These are phyloP conservation scores for Lodderomyces parapsilosis DNA, from an alignment of 1,139 yeast species.

Conservation along the genomic window DNA sequence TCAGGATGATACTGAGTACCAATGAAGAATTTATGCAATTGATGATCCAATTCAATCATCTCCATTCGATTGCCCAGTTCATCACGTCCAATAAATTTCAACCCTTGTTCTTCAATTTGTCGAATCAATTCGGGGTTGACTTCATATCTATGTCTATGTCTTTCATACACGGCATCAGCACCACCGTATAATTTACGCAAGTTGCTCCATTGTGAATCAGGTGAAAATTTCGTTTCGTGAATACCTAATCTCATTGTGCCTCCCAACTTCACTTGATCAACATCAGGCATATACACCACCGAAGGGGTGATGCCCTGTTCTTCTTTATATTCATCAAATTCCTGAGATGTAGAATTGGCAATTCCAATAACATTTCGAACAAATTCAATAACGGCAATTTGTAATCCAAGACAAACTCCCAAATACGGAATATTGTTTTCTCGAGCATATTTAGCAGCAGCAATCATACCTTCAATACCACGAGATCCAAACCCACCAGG, in stretches of 20 bases:
- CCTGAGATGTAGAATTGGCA: slow-evolving; percentile 75
- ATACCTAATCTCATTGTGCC: slow-evolving; percentile 99
- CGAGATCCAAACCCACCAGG: slow-evolving; percentile 99
- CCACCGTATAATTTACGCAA: slow-evolving; percentile 82
- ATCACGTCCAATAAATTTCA: slow-evolving; percentile 90
- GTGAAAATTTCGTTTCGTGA: slow-evolving; percentile 82
- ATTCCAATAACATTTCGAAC: slow-evolving; percentile 78
- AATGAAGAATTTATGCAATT: slow-evolving; percentile 78
- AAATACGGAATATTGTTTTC: slow-evolving; percentile 90
- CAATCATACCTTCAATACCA: slow-evolving; percentile 98
- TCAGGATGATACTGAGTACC: slow-evolving; percentile 99
- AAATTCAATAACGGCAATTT: slow-evolving; percentile 93
- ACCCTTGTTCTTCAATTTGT: slow-evolving; percentile 71
- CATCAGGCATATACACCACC: slow-evolving; percentile 98
- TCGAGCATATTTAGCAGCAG: slow-evolving; percentile 97
- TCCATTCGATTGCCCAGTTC: slow-evolving; percentile 92
- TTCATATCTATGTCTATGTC: slow-evolving; percentile 99
- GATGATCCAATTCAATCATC: slow-evolving; percentile 64
- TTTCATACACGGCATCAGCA: slow-evolving; percentile 69
- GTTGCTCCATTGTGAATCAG: slow-evolving; percentile 64
- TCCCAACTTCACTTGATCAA: slow-evolving; percentile 92
- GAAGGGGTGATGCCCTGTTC: slow-evolving; percentile 52
- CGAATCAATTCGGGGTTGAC: slow-evolving; percentile 82
- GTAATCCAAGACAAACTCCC: slow-evolving; percentile 97
- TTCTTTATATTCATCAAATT: slow-evolving; percentile 69